phyloP scores from a whole-genome alignment of 768 basidiomycete genomes.

The Boletus rubropictus region DNA sequence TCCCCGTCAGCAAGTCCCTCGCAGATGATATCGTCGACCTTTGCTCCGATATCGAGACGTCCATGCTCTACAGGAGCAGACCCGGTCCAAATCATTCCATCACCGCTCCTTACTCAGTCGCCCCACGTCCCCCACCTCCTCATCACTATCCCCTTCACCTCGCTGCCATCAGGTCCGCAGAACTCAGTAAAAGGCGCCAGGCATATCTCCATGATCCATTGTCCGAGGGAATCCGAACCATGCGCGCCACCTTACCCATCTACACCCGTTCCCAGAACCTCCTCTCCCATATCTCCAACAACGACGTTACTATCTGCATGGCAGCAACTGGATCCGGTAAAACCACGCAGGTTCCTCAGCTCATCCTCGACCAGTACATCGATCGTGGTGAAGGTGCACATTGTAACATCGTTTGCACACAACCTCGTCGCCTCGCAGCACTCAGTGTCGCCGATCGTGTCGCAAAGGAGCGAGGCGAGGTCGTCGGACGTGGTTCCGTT shows the following conservation, averaged over 20 bases:
- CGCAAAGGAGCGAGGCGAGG: constrained; percentile 79
- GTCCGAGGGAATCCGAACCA: constrained; percentile 59
- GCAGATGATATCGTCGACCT: constrained; percentile 69
- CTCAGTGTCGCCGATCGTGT: constrained; percentile 90
- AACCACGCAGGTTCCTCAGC: constrained; percentile 91
- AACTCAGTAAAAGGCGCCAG: constrained; percentile 48
- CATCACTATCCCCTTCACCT: constrained; percentile 28
- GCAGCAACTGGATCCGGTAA: constrained; percentile 90
- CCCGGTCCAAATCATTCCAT: constrained; percentile 33
- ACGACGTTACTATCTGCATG: constrained; percentile 87
- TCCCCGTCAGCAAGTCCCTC: constrained; percentile 57
- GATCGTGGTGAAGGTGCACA: constrained; percentile 69
- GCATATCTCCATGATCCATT: constrained; percentile 56
- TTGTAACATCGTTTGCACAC: constrained; percentile 91
- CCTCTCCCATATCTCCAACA: constrained; percentile 57
- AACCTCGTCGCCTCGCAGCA: constrained; percentile 87
- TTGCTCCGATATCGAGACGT: constrained; percentile 58
- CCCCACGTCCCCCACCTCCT: constrained; percentile 16
- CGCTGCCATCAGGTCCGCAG: constrained; percentile 50
- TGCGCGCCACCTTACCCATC: constrained; percentile 69
- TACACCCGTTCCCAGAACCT: constrained; percentile 62
- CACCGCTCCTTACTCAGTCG: not conserved
- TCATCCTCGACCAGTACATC: constrained; percentile 82
- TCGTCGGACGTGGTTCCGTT: constrained; percentile 56
- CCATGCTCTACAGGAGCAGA: constrained; percentile 59